phyloP scores from a whole-genome alignment of 208 protist species.

The Crithidia brevicula region DNA sequence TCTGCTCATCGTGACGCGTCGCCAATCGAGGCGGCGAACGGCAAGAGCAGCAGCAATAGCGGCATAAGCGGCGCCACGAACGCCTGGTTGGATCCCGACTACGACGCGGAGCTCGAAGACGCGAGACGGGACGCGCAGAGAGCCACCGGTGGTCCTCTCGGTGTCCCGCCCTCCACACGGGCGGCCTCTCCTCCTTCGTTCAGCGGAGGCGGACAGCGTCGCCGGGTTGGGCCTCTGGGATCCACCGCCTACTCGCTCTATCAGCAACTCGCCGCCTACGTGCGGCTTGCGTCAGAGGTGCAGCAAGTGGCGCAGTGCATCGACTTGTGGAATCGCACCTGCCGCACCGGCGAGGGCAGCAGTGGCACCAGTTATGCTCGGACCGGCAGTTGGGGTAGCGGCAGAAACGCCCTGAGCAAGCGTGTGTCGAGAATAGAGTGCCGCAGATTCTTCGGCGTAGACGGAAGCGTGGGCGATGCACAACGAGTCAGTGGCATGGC shows the following conservation, averaged over 20 bases:
- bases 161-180: no score
- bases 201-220: no score
- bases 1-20: neutral
- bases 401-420: no score
- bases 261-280: conserved; percentile 31
- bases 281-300: conserved; percentile 39
- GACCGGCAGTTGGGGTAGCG: no score
- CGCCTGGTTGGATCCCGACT: conserved; percentile 2
- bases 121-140: no score
- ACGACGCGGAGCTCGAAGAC: neutral
- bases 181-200: no score
- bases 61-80: no score
- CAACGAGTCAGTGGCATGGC: neutral
- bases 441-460: neutral
- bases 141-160: no score
- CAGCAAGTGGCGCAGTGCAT: conserved; percentile 43
- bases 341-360: neutral
- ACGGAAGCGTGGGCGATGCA: no score
- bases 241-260: conserved; percentile 19
- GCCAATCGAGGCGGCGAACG: neutral
- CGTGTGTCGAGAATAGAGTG: no score
- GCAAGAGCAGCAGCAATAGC: no score
- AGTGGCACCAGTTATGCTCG: no score
- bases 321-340: conserved; percentile 35
- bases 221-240: neutral